Conservation (phyloP, 257 asterid species). For the Primulina huaijiensis region DNA sequence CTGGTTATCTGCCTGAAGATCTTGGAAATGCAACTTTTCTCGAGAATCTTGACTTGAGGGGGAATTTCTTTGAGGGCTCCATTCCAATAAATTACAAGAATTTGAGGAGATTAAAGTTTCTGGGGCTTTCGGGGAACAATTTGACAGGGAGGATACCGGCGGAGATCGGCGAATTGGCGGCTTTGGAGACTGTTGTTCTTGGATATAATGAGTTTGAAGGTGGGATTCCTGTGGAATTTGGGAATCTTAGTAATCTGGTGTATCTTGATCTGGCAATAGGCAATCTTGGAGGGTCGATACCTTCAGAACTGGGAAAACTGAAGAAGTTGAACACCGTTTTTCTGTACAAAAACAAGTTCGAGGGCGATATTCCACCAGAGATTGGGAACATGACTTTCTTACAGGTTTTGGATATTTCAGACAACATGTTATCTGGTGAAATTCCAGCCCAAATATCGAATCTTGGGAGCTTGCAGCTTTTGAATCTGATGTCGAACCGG, state of each 20-base stretch:
- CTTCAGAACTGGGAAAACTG: slow-evolving; percentile 31
- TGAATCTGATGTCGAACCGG: slow-evolving; percentile 39
- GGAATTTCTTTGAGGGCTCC: slow-evolving; percentile 67
- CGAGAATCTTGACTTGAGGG: slow-evolving; percentile 68
- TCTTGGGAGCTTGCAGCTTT: slow-evolving; percentile 31
- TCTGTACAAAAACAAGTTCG: slow-evolving; percentile 39
- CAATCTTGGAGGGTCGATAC: slow-evolving; percentile 36
- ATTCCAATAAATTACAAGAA: slow-evolving; percentile 54
- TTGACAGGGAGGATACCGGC: slow-evolving; percentile 34
- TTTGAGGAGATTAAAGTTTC: slow-evolving; percentile 50
- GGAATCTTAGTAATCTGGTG: slow-evolving; percentile 32
- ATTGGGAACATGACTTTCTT: slow-evolving; percentile 28
- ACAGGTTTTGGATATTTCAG: slow-evolving; percentile 36
- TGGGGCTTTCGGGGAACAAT: slow-evolving; percentile 63
- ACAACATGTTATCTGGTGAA: slow-evolving; percentile 38
- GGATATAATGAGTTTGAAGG: slow-evolving; percentile 41
- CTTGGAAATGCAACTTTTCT: slow-evolving; percentile 48
- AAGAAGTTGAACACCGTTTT: slow-evolving; percentile 25
- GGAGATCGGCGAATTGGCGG: slow-evolving; percentile 32
- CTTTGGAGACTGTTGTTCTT: slow-evolving; percentile 33
- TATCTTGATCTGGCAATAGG: slow-evolving; percentile 39
- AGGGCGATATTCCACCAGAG: slow-evolving; percentile 33
- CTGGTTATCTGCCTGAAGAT: slow-evolving; percentile 62
- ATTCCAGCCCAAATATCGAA: slow-evolving; percentile 32
- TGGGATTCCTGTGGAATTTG: slow-evolving; percentile 35